Conservation (phyloP, 208 protist genomes). For the Wallacemonas collosoma region DNA sequence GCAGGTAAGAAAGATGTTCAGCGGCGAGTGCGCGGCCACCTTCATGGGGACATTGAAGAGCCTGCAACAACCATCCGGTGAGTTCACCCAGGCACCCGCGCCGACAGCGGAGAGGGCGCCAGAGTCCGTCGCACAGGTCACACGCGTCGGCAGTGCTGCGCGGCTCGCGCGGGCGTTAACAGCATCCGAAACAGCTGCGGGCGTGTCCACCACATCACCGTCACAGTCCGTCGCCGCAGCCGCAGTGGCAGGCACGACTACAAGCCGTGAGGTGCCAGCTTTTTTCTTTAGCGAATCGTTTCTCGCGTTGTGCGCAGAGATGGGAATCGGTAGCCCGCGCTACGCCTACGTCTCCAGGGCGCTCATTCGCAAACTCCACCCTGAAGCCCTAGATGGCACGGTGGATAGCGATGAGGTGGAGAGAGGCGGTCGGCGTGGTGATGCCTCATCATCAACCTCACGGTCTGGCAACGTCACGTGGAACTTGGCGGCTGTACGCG, state of each 20-base stretch:
- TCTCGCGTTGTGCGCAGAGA: slow-evolving; percentile 28
- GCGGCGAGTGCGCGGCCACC: background rate
- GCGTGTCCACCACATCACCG: background rate
- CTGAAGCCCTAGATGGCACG: background rate
- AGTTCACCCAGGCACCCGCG: background rate
- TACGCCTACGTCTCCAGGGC: slow-evolving; percentile 33
- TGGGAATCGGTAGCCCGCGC: slow-evolving; percentile 44
- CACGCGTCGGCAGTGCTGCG: background rate
- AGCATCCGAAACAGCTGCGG: slow-evolving; percentile 3
- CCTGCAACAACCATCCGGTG: slow-evolving; percentile 7
- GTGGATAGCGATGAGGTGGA: background rate
- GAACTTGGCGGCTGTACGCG: slow-evolving; percentile 30
- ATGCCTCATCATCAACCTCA: background rate
- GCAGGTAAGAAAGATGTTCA: slow-evolving; percentile 20
- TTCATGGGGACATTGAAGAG: slow-evolving; percentile 14
- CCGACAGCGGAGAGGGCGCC: background rate
- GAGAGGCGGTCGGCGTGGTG: background rate
- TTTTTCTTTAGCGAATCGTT: slow-evolving; percentile 10
- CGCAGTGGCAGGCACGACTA: no score
- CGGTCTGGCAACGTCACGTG: background rate
- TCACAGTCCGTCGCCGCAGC: no score
- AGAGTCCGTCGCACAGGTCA: background rate
- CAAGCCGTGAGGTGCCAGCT: background rate
- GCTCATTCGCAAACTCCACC: slow-evolving; percentile 25
- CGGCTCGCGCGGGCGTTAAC: background rate